These are phyloP conservation scores for Aphanomyces astaci DNA, from an alignment of 352 stramenopile species.

Conservation along the genomic window DNA sequence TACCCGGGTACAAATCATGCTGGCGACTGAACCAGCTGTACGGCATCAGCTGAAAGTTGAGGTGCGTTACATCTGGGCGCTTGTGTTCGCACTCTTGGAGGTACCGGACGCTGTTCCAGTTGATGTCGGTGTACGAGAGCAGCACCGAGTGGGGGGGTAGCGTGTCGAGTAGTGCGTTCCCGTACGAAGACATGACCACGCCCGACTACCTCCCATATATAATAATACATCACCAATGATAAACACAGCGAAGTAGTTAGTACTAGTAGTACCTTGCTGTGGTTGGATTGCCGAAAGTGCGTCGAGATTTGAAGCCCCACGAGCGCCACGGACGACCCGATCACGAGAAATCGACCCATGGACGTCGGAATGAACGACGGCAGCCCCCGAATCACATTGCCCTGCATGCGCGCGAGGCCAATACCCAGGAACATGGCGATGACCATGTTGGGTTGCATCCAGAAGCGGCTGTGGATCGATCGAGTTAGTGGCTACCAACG, in stretches of 20 bases:
- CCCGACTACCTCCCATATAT: neutral
- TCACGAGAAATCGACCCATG: neutral
- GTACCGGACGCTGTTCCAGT: constrained; percentile 76
- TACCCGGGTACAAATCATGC: constrained; percentile 30
- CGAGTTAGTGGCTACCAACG: constrained; percentile 2
- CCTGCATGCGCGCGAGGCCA: constrained; percentile 28
- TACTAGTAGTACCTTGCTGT: constrained; percentile 14
- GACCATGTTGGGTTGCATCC: constrained; percentile 72
- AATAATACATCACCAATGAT: neutral
- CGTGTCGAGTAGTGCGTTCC: constrained; percentile 35
- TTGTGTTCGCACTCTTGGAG: constrained; percentile 51
- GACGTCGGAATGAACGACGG: neutral
- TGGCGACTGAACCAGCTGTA: constrained; percentile 71
- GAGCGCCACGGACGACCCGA: neutral
- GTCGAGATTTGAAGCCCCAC: constrained; percentile 5
- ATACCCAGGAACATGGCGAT: constrained; percentile 48
- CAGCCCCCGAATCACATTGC: neutral
- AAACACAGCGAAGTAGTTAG: no score
- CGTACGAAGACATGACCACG: constrained; percentile 37
- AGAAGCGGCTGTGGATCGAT: constrained; percentile 32
- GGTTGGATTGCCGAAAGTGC: constrained; percentile 7
- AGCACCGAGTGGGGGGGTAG: constrained; percentile 44
- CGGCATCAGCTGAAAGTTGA: constrained; percentile 75
- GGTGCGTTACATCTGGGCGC: constrained; percentile 48
- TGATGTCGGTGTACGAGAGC: constrained; percentile 73